Evolutionary conservation across 768 basidiomycete species (phyloP).

Genomic region (Boletus subparvulus): DNA sequence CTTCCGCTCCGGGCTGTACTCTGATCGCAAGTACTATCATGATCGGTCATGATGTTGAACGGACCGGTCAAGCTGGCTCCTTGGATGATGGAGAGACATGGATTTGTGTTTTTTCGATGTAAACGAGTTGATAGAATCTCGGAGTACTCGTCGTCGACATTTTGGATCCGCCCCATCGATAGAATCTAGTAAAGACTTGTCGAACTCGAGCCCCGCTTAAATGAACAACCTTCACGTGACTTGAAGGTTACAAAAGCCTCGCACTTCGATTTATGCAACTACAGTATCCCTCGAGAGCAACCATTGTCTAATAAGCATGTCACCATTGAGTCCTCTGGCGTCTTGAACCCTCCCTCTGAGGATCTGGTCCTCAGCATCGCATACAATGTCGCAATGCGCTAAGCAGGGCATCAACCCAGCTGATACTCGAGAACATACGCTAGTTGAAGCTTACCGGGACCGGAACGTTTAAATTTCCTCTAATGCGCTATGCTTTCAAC

Average conservation of each 20-base stretch:
- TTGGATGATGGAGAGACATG: background rate
- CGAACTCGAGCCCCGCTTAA: no score
- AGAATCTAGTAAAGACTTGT: background rate
- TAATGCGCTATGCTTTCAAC: constrained; percentile 31
- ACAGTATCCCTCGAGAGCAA: background rate
- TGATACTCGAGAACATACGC: background rate
- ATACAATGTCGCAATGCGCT: constrained; percentile 54
- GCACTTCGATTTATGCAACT: background rate
- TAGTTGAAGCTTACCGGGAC: constrained; percentile 6
- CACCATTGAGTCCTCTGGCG: background rate
- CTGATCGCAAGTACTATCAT: no score
- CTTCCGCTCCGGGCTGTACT: background rate
- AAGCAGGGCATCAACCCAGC: background rate
- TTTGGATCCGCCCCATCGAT: background rate
- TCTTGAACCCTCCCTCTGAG: constrained; percentile 33
- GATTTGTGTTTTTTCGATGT: background rate
- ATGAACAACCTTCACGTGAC: constrained; percentile 2
- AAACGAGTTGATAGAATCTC: background rate
- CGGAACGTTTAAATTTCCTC: constrained; percentile 5
- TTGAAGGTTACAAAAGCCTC: background rate
- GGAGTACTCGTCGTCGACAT: background rate
- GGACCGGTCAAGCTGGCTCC: background rate
- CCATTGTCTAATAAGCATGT: background rate
- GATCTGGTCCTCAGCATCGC: constrained; percentile 43
- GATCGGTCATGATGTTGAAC: background rate